phyloP scores from a whole-genome alignment of 306 rosid genomes.

The Geum urbanum region DNA sequence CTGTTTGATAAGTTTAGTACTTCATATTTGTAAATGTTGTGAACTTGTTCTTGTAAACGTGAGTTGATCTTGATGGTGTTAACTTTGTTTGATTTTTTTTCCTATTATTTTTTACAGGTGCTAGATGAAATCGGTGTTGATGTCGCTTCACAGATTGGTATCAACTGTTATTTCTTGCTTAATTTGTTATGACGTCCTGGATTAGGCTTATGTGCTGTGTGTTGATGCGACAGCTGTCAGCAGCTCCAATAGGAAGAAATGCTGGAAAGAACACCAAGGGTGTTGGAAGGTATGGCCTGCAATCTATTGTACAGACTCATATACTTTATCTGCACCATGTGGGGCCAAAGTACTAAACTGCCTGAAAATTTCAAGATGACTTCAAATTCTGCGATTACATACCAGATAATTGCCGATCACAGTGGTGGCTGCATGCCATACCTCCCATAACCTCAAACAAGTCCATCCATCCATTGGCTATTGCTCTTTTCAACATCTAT shows the following conservation, averaged over 20 bases:
- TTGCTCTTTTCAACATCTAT: neutral
- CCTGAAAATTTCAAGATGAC: neutral
- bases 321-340: neutral
- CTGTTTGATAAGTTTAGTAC: slow-evolving; percentile 4
- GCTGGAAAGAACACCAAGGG: slow-evolving; percentile 60
- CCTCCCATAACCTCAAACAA: neutral
- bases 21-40: slow-evolving; percentile 7
- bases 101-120: slow-evolving; percentile 52
- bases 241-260: slow-evolving; percentile 93
- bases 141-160: slow-evolving; percentile 84
- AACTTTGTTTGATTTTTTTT: slow-evolving; percentile 8
- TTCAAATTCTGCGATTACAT: neutral
- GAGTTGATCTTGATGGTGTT: slow-evolving; percentile 15
- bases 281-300: slow-evolving; percentile 58
- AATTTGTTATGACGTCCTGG: neutral
- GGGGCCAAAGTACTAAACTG: neutral
- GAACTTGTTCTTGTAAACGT: slow-evolving; percentile 22
- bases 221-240: slow-evolving; percentile 63
- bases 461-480: neutral
- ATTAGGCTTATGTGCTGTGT: slow-evolving; percentile 36
- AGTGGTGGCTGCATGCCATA: neutral
- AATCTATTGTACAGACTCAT: neutral
- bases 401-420: neutral
- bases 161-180: slow-evolving; percentile 14
- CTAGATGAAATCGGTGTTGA: slow-evolving; percentile 97